phyloP scores from a whole-genome alignment of 768 basidiomycete species.

The Amanita inopinata region DNA sequence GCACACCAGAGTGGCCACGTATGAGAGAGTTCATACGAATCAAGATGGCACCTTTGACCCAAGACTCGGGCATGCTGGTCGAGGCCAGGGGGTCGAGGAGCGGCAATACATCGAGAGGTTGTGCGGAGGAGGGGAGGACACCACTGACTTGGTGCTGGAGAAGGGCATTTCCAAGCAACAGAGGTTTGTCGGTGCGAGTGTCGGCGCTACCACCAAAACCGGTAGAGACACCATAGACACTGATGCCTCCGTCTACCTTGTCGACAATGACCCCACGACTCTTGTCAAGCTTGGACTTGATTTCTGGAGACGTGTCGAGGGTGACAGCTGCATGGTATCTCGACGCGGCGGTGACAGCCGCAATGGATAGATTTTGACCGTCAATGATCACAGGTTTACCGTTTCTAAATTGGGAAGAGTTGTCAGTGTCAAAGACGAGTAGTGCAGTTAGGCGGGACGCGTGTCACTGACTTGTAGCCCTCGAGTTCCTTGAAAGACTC shows the following conservation, averaged over 20 bases:
- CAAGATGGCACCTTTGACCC: constrained; percentile 83
- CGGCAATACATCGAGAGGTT: constrained; percentile 44
- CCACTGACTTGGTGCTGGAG: constrained; percentile 78
- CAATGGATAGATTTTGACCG: constrained; percentile 63
- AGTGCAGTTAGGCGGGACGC: not conserved
- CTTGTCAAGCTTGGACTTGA: constrained; percentile 46
- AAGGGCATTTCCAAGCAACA: constrained; percentile 72
- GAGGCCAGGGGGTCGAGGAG: constrained; percentile 60
- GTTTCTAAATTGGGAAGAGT: constrained; percentile 30
- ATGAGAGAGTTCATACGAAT: constrained; percentile 86
- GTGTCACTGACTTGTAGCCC: constrained; percentile 42
- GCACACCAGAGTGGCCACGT: constrained; percentile 80
- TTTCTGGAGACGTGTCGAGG: constrained; percentile 37
- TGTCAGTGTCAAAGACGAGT: no score
- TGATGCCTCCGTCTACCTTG: constrained; percentile 58
- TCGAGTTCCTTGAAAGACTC: constrained; percentile 54
- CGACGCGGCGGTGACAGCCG: constrained; percentile 69
- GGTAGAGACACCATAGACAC: constrained; percentile 75
- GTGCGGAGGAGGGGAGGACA: constrained; percentile 50
- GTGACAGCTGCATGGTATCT: constrained; percentile 46
- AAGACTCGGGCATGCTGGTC: constrained; percentile 74
- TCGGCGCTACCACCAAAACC: constrained; percentile 89
- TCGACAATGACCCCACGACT: constrained; percentile 54
- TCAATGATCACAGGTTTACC: constrained; percentile 58
- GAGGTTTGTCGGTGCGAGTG: constrained; percentile 67